Percentiles rank a stretch among this genome's conserved stretches.
Conservation (phyloP, 2,329 filamentous ascomycete genomes). For the Epichloe glyceriae region DNA sequence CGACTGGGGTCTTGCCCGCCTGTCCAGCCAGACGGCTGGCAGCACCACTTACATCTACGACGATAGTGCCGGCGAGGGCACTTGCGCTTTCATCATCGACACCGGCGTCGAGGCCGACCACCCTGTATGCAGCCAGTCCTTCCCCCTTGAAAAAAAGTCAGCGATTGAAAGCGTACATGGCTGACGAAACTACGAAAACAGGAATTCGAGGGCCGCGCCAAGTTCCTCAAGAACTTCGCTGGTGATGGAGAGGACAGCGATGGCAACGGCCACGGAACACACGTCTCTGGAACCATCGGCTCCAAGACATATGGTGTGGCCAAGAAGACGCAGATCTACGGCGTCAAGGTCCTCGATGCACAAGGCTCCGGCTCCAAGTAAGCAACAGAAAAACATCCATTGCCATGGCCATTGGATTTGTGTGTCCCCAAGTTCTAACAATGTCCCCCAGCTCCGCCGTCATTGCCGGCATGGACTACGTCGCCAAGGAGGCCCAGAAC, state of each 20-base stretch:
- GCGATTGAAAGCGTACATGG: background rate
- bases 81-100: slow-evolving; percentile 33
- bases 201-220: slow-evolving; percentile 30
- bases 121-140: slow-evolving; percentile 15
- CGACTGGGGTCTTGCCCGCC: slow-evolving; percentile 28
- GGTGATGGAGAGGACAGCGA: slow-evolving; percentile 22
- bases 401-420: too few relatives aligned
- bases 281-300: slow-evolving; percentile 33
- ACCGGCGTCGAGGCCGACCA: slow-evolving; percentile 27
- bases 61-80: slow-evolving; percentile 23
- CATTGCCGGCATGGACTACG: slow-evolving; percentile 31
- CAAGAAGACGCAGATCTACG: slow-evolving; percentile 29
- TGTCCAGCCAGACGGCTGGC: slow-evolving; percentile 20
- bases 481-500: slow-evolving; percentile 20
- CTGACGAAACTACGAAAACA: slow-evolving; percentile 1
- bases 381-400: slow-evolving; percentile 15
- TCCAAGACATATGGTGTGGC: slow-evolving; percentile 30
- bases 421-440: too few relatives aligned
- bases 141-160: too few relatives aligned
- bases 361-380: slow-evolving; percentile 22
- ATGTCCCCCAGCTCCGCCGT: slow-evolving; percentile 21
- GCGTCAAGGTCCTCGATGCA: slow-evolving; percentile 32
- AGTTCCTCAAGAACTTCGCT: slow-evolving; percentile 24
- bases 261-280: slow-evolving; percentile 34
- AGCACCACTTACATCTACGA: slow-evolving; percentile 24